Conservation (phyloP, 306 rosid genomes). For the Cajanus cajan region DNA sequence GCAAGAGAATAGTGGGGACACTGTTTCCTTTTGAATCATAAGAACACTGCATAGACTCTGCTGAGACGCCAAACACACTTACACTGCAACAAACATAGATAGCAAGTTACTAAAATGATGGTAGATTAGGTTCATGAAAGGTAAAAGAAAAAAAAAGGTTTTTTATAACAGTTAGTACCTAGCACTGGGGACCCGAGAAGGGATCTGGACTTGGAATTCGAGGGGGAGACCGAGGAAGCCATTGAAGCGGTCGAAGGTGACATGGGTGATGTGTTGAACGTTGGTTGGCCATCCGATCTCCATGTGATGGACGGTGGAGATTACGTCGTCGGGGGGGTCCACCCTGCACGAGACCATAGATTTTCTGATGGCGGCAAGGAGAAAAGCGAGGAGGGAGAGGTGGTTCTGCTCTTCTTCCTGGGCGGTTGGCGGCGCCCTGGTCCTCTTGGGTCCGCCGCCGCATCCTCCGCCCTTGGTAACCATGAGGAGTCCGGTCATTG, state of each 20-base stretch:
- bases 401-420: slow-evolving; percentile 66
- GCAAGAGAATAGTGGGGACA: slow-evolving; percentile 81
- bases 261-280: slow-evolving; percentile 81
- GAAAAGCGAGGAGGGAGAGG: slow-evolving; percentile 53
- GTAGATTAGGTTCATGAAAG: background rate
- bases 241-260: slow-evolving; percentile 88
- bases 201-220: slow-evolving; percentile 81
- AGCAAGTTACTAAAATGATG: no score
- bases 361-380: slow-evolving; percentile 72
- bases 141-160: no score
- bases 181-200: slow-evolving; percentile 93
- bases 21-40: slow-evolving; percentile 89
- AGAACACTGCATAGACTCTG: slow-evolving; percentile 94
- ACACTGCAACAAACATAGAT: slow-evolving; percentile 58
- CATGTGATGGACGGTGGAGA: slow-evolving; percentile 66
- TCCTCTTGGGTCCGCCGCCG: slow-evolving; percentile 58
- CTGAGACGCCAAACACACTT: slow-evolving; percentile 89
- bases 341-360: slow-evolving; percentile 87
- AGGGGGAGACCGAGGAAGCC: slow-evolving; percentile 91
- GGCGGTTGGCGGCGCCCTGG: slow-evolving; percentile 23
- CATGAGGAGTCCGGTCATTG: slow-evolving; percentile 80
- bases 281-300: slow-evolving; percentile 96
- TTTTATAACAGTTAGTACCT: slow-evolving; percentile 42
- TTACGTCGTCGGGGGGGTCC: slow-evolving; percentile 61
- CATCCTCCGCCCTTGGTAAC: slow-evolving; percentile 70